Percentiles rank a stretch among this genome's conserved stretches.
Evolutionary conservation across 192 early-diverging fungal species (phyloP).

Genomic region (Helicostylum pulchrum): DNA sequence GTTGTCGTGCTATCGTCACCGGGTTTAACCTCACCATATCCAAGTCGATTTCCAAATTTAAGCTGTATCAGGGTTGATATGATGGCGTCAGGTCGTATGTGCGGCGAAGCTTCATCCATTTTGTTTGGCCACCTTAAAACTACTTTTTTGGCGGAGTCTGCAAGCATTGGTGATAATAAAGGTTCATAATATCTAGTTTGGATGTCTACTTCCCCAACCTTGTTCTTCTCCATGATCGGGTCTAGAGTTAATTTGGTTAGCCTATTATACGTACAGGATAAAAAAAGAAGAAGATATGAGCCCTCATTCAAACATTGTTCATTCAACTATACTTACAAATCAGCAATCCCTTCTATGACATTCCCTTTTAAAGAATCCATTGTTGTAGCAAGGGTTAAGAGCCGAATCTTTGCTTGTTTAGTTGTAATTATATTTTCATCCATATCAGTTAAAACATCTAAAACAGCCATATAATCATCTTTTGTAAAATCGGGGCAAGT

Average conservation of each 20-base stretch:
- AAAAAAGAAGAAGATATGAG: slow-evolving; percentile 7
- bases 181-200: slow-evolving; percentile 15
- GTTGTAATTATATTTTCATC: not conserved
- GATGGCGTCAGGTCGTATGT: slow-evolving; percentile 9
- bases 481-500: not conserved
- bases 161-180: not conserved
- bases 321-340: slow-evolving; percentile 14
- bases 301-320: slow-evolving; percentile 16
- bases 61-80: slow-evolving; percentile 11
- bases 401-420: slow-evolving; percentile 8
- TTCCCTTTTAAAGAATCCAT: slow-evolving; percentile 4
- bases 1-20: slow-evolving; percentile 8
- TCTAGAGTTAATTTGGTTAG: slow-evolving; percentile 11
- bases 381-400: slow-evolving; percentile 2
- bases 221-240: slow-evolving; percentile 8
- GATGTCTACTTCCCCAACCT: slow-evolving; percentile 8
- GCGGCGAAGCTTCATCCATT: not conserved
- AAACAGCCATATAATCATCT: slow-evolving; percentile 1
- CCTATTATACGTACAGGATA: slow-evolving; percentile 13
- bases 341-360: slow-evolving; percentile 14
- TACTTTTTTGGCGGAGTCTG: slow-evolving; percentile 1
- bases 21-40: slow-evolving; percentile 17
- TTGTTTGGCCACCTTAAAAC: slow-evolving; percentile 14
- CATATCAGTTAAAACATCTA: not conserved
- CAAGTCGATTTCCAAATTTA: slow-evolving; percentile 7